Evolutionary conservation across 176 grass and related monocot species (phyloP), one percentile per base, ranked within the genome.

Genomic region (Neostapfia colusana): DNA sequence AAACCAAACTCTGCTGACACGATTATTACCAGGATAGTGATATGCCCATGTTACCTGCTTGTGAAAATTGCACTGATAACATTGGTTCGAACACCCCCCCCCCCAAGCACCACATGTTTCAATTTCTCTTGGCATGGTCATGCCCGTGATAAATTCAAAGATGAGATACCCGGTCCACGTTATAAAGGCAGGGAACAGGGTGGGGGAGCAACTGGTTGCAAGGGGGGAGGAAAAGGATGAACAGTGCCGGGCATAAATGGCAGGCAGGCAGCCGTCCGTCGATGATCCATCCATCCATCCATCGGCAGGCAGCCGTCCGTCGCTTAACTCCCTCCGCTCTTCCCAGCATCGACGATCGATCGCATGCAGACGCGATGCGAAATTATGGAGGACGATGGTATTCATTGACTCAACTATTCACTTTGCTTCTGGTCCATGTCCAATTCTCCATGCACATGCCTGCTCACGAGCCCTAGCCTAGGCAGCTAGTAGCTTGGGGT

Each of bases 391-490:
- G 80, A 78, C 71, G 58, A 74, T 24, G 55, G 38, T 81, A 84
- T 80, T 74, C 85, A 69, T 84, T 80, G 70, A 63, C 82, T 74
- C 83, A 81, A 78, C 80, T 86, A 86, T 90, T 92, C 93, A 90
- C 85, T 97, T 90, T 96, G 89, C 65, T 89, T 85, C 77, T 79
- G 81, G 81, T 80, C 86, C 81, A 80, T 80, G 60, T 72, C 20
- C 14, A 24, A 10, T 59, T 11, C 55, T 31, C 10, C 42, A 49
- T 63, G 56, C 57, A 6, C 0, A 21, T 54, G 20, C 51, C 9
- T 54, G 51, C 20, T 54, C 63, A 79, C 48, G 28, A 56, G 59
- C 64, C 70, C 50, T 73, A 77, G 74, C 11, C 41, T 76, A 76
- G 26, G 20, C 20, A 20, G 58, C 2, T 8, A 17, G 21, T 66